phyloP scores from a whole-genome alignment of 1,284 basidiomycete species.

The Fomes fomentarius region DNA sequence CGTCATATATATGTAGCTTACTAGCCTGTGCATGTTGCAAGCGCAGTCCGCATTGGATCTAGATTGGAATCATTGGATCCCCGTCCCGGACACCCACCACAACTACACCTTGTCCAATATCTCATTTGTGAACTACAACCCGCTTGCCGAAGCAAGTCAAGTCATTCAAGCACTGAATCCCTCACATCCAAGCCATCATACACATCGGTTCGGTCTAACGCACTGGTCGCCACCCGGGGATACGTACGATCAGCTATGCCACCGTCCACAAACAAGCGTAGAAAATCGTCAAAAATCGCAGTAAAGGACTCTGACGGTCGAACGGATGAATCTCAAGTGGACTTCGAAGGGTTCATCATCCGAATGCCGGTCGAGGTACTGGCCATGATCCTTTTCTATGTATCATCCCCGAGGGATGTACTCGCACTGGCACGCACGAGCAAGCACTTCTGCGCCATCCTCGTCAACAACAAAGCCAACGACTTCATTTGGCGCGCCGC shows the following conservation, averaged over 20 bases:
- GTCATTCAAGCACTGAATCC: background rate
- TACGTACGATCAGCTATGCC: too few relatives aligned
- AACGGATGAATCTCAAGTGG: background rate
- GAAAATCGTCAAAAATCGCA: background rate
- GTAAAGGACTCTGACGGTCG: background rate
- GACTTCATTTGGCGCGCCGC: constrained; percentile 54
- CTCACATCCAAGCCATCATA: background rate
- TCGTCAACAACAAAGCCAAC: constrained; percentile 43
- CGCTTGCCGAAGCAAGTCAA: too few relatives aligned
- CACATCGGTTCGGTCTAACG: background rate
- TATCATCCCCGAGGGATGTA: constrained; percentile 44
- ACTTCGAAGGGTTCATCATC: constrained; percentile 13
- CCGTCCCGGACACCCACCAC: too few relatives aligned
- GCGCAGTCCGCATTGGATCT: too few relatives aligned
- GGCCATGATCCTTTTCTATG: constrained; percentile 44
- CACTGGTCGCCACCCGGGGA: too few relatives aligned
- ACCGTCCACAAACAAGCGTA: background rate
- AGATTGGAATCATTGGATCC: too few relatives aligned
- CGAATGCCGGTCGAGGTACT: constrained; percentile 49
- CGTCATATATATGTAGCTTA: too few relatives aligned
- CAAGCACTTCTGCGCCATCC: constrained; percentile 48
- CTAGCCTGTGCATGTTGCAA: too few relatives aligned
- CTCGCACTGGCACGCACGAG: constrained; percentile 52
- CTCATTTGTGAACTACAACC: too few relatives aligned
- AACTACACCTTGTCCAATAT: too few relatives aligned